Conservation (phyloP, 805 yeast genomes). For the Middelhovenomyces tepae region DNA sequence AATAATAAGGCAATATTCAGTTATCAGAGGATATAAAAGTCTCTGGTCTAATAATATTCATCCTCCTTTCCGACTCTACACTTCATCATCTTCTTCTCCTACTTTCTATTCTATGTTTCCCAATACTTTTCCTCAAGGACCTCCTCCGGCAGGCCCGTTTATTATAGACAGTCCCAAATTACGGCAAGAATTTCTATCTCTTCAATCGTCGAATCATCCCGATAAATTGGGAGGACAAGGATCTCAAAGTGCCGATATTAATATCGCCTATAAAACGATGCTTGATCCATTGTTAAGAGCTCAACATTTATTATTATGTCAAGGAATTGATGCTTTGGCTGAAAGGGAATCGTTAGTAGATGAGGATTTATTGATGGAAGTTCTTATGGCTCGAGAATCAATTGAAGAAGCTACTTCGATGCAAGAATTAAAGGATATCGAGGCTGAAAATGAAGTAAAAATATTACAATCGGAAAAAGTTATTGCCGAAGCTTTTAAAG, state of each 20-base stretch:
- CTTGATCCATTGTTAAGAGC: conserved; percentile 64
- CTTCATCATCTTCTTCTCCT: neutral
- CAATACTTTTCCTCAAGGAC: conserved; percentile 54
- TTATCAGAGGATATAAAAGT: too few species aligned
- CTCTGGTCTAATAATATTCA: neutral
- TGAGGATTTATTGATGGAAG: conserved; percentile 55
- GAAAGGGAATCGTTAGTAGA: conserved; percentile 36
- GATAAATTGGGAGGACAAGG: conserved; percentile 39
- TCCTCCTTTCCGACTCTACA: neutral
- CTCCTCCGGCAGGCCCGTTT: conserved; percentile 57
- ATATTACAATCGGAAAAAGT: conserved; percentile 37
- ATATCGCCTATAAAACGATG: conserved; percentile 69
- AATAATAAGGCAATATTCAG: too few species aligned
- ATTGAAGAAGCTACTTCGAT: conserved; percentile 57
- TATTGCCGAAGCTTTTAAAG: conserved; percentile 40
- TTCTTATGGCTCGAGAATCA: conserved; percentile 78
- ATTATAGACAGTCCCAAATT: conserved; percentile 44
- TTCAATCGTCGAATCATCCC: conserved; percentile 78
- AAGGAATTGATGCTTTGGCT: conserved; percentile 48
- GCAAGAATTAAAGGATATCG: conserved; percentile 46
- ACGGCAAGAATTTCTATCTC: conserved; percentile 62
- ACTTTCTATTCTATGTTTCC: conserved; percentile 63
- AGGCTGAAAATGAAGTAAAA: conserved; percentile 48
- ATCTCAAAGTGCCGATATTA: conserved; percentile 44
- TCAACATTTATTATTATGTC: conserved; percentile 42